Percentiles rank a stretch among this genome's conserved stretches.
Evolutionary conservation across 176 grass and related monocot species (phyloP).

Genomic region (Panicum miliaceum): DNA sequence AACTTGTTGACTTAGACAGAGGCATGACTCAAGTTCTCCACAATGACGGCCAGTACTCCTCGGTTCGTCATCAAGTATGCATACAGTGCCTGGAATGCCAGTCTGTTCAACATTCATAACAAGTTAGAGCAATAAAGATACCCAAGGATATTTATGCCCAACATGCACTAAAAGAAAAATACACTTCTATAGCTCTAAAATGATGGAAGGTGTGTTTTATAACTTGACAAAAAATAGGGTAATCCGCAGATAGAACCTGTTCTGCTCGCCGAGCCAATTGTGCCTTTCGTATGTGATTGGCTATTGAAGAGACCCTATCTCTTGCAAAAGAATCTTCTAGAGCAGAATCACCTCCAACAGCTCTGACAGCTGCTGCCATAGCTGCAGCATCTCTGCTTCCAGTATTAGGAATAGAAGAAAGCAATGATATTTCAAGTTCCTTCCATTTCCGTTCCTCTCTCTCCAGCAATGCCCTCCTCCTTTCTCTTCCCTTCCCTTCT

Average conservation of each 20-base stretch:
- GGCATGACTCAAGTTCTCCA: conserved; percentile 74
- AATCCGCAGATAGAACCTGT: conserved; percentile 59
- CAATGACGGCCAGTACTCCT: conserved; percentile 77
- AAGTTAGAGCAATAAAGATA: conserved; percentile 34
- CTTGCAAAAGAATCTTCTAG: conserved; percentile 97
- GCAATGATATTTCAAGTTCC: conserved; percentile 91
- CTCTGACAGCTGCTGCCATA: conserved; percentile 97
- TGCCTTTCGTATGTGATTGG: conserved; percentile 78
- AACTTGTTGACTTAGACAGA: conserved; percentile 74
- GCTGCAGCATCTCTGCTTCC: conserved; percentile 98
- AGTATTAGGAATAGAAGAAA: conserved; percentile 93
- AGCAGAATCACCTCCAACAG: conserved; percentile 91
- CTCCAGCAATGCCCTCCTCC: conserved; percentile 89
- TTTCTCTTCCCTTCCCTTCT: conserved; percentile 98
- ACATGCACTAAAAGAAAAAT: conserved; percentile 16
- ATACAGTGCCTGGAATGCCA: conserved; percentile 73
- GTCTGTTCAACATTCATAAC: conserved; percentile 61
- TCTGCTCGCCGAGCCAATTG: conserved; percentile 88
- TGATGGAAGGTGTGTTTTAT: neutral
- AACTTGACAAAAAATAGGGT: neutral
- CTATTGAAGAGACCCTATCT: conserved; percentile 83
- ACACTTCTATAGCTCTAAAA: neutral
- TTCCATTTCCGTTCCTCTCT: conserved; percentile 99
- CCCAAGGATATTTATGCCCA: neutral
- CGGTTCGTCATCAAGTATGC: conserved; percentile 97